These are phyloP conservation scores for Hymenoscyphus occultus DNA, from an alignment of 2,329 filamentous ascomycete genomes.

Conservation along the genomic window DNA sequence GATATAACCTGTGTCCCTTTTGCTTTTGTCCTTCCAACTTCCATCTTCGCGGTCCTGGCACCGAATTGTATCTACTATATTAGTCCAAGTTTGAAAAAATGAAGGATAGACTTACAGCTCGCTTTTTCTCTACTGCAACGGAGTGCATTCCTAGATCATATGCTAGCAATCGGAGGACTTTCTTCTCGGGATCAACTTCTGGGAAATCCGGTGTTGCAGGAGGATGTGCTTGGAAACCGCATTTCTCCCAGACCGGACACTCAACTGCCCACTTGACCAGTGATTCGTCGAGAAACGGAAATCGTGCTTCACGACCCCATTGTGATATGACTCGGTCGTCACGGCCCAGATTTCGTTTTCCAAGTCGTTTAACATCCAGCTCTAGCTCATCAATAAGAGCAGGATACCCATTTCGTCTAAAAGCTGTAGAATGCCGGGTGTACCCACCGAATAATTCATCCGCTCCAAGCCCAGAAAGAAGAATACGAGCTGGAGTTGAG, in stretches of 20 bases:
- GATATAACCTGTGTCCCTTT: slow-evolving; percentile 65
- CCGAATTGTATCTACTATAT: slow-evolving; percentile 71
- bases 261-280: slow-evolving; percentile 78
- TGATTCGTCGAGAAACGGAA: slow-evolving; percentile 85
- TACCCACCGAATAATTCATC: slow-evolving; percentile 97
- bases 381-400: slow-evolving; percentile 79
- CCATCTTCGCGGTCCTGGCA: slow-evolving; percentile 79
- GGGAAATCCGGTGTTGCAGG: slow-evolving; percentile 28
- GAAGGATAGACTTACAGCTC: slow-evolving; percentile 61
- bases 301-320: slow-evolving; percentile 85
- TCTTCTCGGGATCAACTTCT: slow-evolving; percentile 73
- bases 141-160: slow-evolving; percentile 66
- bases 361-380: slow-evolving; percentile 79
- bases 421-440: slow-evolving; percentile 76
- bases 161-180: slow-evolving; percentile 73
- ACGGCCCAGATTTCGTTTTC: slow-evolving; percentile 89
- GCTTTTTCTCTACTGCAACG: slow-evolving; percentile 85
- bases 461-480: slow-evolving; percentile 89
- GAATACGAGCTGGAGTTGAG: slow-evolving; percentile 70
- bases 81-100: neutral
- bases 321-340: slow-evolving; percentile 89
- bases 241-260: slow-evolving; percentile 78
- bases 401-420: slow-evolving; percentile 61
- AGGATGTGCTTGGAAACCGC: slow-evolving; percentile 63
- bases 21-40: slow-evolving; percentile 63